Conservation (phyloP, 371 early-diverging fungal species). For the Haplosporangium sp. region DNA sequence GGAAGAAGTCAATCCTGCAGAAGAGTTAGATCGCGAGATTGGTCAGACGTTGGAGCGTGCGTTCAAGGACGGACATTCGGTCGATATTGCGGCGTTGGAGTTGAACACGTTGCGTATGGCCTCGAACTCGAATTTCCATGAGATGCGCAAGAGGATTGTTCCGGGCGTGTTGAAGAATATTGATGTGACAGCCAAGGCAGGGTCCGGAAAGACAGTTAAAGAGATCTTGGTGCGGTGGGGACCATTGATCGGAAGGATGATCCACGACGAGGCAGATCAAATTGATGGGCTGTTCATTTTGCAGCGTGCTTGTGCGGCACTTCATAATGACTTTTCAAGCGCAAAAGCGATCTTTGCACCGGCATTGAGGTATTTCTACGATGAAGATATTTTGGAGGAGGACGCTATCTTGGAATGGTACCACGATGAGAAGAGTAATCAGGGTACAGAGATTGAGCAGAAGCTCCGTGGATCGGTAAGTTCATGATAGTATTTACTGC, state of each 20-base stretch:
- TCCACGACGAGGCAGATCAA: slow-evolving; percentile 82
- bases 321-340: slow-evolving; percentile 54
- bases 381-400: slow-evolving; percentile 86
- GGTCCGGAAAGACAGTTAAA: slow-evolving; percentile 43
- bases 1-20: slow-evolving; percentile 59
- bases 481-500: neutral
- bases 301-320: slow-evolving; percentile 55
- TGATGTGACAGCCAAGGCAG: slow-evolving; percentile 52
- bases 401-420: slow-evolving; percentile 88
- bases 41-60: slow-evolving; percentile 83
- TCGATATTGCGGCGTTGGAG: slow-evolving; percentile 87
- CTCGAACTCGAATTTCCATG: slow-evolving; percentile 82
- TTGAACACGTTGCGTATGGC: slow-evolving; percentile 93
- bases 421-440: slow-evolving; percentile 37
- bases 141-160: slow-evolving; percentile 80
- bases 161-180: slow-evolving; percentile 73
- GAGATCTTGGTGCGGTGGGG: slow-evolving; percentile 76
- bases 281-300: slow-evolving; percentile 75
- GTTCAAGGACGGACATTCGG: slow-evolving; percentile 78
- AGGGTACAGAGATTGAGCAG: slow-evolving; percentile 39
- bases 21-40: slow-evolving; percentile 85
- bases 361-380: slow-evolving; percentile 78
- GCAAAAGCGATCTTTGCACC: slow-evolving; percentile 67
- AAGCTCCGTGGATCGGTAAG: slow-evolving; percentile 44
- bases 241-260: slow-evolving; percentile 74